Percentiles rank a stretch among this genome's conserved stretches.
These are phyloP conservation scores for Clarireedia paspali DNA, from an alignment of 2,329 filamentous ascomycete species.

Conservation along the genomic window DNA sequence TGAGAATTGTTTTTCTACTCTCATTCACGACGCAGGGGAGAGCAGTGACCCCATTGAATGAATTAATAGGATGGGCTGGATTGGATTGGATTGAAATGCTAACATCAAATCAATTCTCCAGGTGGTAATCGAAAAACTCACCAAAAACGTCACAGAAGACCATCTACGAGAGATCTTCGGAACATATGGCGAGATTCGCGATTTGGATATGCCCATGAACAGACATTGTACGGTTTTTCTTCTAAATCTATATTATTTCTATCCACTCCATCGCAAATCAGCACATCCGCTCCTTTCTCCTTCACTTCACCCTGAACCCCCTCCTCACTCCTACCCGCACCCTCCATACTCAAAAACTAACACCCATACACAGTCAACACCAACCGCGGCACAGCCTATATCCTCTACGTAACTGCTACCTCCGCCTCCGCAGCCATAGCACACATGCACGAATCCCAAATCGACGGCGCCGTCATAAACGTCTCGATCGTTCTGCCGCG, in stretches of 20 bases:
- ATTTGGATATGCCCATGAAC: slow-evolving; percentile 86
- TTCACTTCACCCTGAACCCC: not conserved
- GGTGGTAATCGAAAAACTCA: slow-evolving; percentile 94
- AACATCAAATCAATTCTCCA: not conserved
- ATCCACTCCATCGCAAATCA: no score
- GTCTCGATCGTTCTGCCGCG: slow-evolving; percentile 31
- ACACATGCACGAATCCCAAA: slow-evolving; percentile 95
- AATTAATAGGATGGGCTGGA: no score
- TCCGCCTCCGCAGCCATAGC: slow-evolving; percentile 85
- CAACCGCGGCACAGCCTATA: slow-evolving; percentile 90
- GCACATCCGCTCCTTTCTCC: not conserved
- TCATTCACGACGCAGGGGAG: no score
- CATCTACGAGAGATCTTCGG: slow-evolving; percentile 92
- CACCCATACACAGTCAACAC: slow-evolving; percentile 55
- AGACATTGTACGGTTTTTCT: slow-evolving; percentile 56
- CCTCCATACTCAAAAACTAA: slow-evolving; percentile 16
- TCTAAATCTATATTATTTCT: no score
- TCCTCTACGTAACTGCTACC: slow-evolving; percentile 68
- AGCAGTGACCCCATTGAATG: no score
- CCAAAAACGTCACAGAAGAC: slow-evolving; percentile 84
- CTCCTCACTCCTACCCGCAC: not conserved
- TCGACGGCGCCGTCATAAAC: slow-evolving; percentile 30
- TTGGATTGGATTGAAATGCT: no score
- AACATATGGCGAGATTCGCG: slow-evolving; percentile 75
- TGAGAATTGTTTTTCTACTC: no score